phyloP scores from a whole-genome alignment of 78 protist genomes.

The Guillardia theta region DNA sequence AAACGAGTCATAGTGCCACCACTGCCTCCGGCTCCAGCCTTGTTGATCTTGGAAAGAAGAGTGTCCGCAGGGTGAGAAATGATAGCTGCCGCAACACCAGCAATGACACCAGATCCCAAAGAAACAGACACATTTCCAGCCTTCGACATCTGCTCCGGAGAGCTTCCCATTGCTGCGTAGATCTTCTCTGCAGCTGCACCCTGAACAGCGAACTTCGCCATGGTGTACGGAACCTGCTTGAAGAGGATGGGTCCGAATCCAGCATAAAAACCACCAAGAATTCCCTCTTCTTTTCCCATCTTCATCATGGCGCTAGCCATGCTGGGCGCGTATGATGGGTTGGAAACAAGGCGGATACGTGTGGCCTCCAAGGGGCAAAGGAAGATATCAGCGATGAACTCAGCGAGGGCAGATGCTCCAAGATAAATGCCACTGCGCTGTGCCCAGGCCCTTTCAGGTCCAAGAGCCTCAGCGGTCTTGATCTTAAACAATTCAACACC shows the following conservation, averaged over 20 bases:
- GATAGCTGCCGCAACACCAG: slow-evolving; percentile 63
- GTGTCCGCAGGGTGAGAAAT: slow-evolving; percentile 66
- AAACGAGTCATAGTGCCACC: slow-evolving; percentile 42
- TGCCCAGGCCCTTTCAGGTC: slow-evolving; percentile 7
- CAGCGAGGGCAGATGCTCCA: slow-evolving; percentile 48
- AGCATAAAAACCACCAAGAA: slow-evolving; percentile 50
- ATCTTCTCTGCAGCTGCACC: slow-evolving; percentile 38
- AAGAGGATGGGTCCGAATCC: slow-evolving; percentile 59
- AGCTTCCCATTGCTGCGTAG: not conserved
- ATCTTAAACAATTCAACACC: slow-evolving; percentile 61
- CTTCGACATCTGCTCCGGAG: not conserved
- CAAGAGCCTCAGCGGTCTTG: slow-evolving; percentile 29
- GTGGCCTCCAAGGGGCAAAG: slow-evolving; percentile 58
- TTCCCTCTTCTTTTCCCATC: slow-evolving; percentile 6
- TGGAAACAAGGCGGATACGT: slow-evolving; percentile 17
- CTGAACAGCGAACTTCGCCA: slow-evolving; percentile 67
- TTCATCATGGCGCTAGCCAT: not conserved
- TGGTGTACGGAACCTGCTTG: slow-evolving; percentile 67
- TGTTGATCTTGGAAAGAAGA: slow-evolving; percentile 52
- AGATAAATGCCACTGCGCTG: slow-evolving; percentile 53
- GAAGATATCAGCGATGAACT: slow-evolving; percentile 65
- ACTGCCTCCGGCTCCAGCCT: slow-evolving; percentile 52
- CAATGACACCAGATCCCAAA: slow-evolving; percentile 50
- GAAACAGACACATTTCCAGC: not conserved
- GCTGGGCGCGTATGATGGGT: not conserved